Percentiles rank a stretch among this genome's conserved stretches.
phyloP scores from a whole-genome alignment of 2,329 filamentous ascomycete genomes.

The Coleophoma cylindrospora region DNA sequence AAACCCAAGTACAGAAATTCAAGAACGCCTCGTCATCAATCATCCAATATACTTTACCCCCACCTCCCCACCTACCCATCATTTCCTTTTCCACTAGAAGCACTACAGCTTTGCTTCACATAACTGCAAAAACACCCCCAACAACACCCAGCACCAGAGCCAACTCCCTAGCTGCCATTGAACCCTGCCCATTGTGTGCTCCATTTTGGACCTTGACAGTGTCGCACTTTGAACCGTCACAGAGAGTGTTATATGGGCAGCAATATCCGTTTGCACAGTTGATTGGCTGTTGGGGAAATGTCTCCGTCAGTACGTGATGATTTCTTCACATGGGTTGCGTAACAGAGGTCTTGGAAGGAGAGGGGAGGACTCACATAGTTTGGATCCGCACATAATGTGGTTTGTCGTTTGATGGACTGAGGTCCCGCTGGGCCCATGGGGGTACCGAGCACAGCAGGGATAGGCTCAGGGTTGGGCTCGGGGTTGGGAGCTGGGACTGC shows the following conservation, averaged over 20 bases:
- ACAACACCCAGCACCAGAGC: slow-evolving; percentile 1
- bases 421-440: not conserved
- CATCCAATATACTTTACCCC: too few relatives aligned
- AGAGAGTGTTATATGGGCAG: not conserved
- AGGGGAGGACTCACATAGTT: not conserved
- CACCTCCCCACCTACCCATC: too few relatives aligned
- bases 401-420: not conserved
- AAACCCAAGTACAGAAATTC: too few relatives aligned
- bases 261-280: slow-evolving; percentile 2
- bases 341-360: not conserved
- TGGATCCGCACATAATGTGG: slow-evolving; percentile 1
- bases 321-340: slow-evolving; percentile 7
- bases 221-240: not conserved
- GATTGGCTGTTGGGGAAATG: not conserved
- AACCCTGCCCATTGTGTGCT: not conserved
- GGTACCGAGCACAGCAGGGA: not conserved
- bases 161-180: not conserved
- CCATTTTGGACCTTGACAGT: not conserved
- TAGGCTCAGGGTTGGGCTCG: not conserved
- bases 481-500: not conserved
- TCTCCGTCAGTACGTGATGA: not conserved
- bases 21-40: too few relatives aligned
- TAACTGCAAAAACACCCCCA: not conserved
- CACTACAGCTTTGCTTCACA: not conserved
- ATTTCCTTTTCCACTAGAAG: too few relatives aligned